These are phyloP conservation scores for Friedmanniomyces endolithicus DNA, from an alignment of 495 filamentous ascomycete species.

Conservation along the genomic window DNA sequence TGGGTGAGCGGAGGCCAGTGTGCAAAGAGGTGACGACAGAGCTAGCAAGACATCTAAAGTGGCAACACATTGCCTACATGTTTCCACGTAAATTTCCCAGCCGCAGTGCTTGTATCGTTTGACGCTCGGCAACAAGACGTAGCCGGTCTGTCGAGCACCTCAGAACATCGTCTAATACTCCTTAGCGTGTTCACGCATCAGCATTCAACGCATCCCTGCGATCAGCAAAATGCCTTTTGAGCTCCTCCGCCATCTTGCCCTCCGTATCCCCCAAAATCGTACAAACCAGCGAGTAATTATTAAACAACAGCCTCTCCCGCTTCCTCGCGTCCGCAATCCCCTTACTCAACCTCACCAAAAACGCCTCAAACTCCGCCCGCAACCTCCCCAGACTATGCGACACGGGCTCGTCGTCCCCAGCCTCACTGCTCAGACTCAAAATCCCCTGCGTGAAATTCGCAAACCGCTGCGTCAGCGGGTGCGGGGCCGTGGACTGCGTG, in stretches of 20 bases:
- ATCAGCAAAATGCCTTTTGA: conserved; percentile 54
- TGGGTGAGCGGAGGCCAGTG: too few species aligned
- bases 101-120: too few species aligned
- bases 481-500: conserved; percentile 72
- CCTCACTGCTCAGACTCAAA: conserved; percentile 66
- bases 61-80: too few species aligned
- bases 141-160: too few species aligned
- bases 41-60: too few species aligned
- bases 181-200: neutral
- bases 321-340: conserved; percentile 60
- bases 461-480: conserved; percentile 83
- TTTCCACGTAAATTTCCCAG: too few species aligned
- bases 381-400: conserved; percentile 64
- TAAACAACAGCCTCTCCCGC: conserved; percentile 75
- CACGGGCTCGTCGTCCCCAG: conserved; percentile 87
- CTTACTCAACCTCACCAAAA: conserved; percentile 24
- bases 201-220: conserved; percentile 33
- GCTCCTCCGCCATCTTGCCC: conserved; percentile 66
- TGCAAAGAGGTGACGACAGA: too few species aligned
- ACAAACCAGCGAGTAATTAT: conserved; percentile 84
- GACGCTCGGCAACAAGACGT: too few species aligned
- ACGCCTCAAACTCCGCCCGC: conserved; percentile 32
- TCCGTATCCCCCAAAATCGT: conserved; percentile 79
- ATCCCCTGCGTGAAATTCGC: conserved; percentile 81
- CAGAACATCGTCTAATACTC: too few species aligned